Evolutionary conservation across 2,329 filamentous ascomycete genomes (phyloP).

Genomic region (Talaromyces amestolkiae): DNA sequence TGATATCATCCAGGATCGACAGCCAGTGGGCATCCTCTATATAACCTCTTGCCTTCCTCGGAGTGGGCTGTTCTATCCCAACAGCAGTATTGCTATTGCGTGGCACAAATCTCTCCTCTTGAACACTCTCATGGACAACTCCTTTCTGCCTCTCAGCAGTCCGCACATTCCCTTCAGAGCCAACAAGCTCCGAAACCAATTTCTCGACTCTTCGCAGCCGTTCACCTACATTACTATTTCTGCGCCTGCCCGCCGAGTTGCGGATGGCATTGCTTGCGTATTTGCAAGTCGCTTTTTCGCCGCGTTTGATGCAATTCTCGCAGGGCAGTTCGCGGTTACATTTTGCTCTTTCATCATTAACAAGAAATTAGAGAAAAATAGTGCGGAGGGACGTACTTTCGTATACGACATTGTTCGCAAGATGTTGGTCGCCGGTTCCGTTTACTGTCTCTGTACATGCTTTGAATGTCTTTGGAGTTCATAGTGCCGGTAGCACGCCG

Average conservation of each 20-base stretch:
- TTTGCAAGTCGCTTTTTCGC: constrained; percentile 13
- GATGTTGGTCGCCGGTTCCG: constrained; percentile 19
- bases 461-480: neutral
- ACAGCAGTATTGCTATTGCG: neutral
- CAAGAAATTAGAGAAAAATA: neutral
- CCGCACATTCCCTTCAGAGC: neutral
- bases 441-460: constrained; percentile 16
- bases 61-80: neutral
- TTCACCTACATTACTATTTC: constrained; percentile 64
- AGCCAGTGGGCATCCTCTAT: constrained; percentile 14
- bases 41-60: neutral
- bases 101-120: neutral
- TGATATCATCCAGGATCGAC: constrained; percentile 20
- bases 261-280: constrained; percentile 20
- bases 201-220: constrained; percentile 21
- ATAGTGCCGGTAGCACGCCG: neutral
- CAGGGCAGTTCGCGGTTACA: constrained; percentile 19
- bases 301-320: constrained; percentile 16
- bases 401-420: constrained; percentile 19
- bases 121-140: neutral
- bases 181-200: constrained; percentile 16
- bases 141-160: neutral
- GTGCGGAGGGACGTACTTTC: constrained; percentile 7
- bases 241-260: constrained; percentile 4
- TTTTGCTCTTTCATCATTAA: constrained; percentile 5